Base-by-base conservation (phyloP, 257 asterid genomes). In the Gentiana dahurica region DNA sequence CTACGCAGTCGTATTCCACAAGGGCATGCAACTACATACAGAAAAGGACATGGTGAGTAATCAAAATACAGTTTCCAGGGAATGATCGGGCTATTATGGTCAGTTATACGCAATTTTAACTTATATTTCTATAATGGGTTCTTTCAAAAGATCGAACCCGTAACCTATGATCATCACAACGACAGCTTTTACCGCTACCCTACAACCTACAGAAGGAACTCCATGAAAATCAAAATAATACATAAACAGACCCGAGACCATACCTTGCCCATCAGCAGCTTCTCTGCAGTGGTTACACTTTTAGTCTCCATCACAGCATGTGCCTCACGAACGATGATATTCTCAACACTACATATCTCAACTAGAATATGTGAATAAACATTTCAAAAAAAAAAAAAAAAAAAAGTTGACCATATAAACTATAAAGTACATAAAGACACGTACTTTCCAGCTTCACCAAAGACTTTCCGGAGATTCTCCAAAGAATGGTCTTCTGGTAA, bases 401-500 rank as follows among this genome's bases (percentile, higher is more conserved):
- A 62, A 13, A 8, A 34, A 63, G 15, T 6, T 46, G 35, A 53
- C 55, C 51, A 47, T 50, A 59, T 24, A 51, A 63, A 24, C 24
- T 24, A 24, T 24, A 24, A 24, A 24, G 24, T 24, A 24, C 24
- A 47, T 50, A 36, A 12, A 64, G 61, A 53, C 59, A 55, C 97
- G 34, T 75, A 92, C 99, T 69, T 76, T 73, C 99, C 99, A 73
- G 87, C 94, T 73, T 71, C 84, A 67, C 94, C 92, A 71, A 92
- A 92, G 69, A 92, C 73, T 61, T 71, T 80, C 61, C 55, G 72
- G 52, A 92, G 93, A 80, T 83, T 85, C 75, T 85, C 89, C 62
- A 75, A 71, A n/a, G 99, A 92, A 76, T 85, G 95, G 74, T 92
- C 93, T 55, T 80, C 89, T 2, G 99, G 99, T 60, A 92, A 79